Evolutionary conservation across 139 green algal genomes (phyloP).

Genomic region (Trebouxia sp.): DNA sequence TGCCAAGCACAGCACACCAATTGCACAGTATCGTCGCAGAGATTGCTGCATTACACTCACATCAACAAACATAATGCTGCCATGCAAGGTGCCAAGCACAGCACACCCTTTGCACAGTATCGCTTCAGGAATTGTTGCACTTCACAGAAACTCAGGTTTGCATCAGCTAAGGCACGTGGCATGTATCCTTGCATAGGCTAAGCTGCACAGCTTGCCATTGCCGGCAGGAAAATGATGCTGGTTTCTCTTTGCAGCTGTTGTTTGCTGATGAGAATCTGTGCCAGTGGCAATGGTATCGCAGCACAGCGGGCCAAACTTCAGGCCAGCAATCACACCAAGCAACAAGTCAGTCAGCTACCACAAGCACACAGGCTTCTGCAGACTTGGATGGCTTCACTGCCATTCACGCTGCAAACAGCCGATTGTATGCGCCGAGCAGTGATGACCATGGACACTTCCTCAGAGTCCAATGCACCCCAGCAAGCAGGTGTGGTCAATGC

Average conservation of each 20-base stretch:
- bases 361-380: neutral
- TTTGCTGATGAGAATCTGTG: constrained; percentile 56
- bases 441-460: constrained; percentile 65
- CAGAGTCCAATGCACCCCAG: constrained; percentile 66
- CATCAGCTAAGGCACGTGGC: too few species aligned
- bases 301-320: too few species aligned
- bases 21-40: neutral
- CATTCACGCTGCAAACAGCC: constrained; percentile 38
- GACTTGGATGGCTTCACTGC: constrained; percentile 37
- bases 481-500: neutral
- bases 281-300: constrained; percentile 50
- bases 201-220: too few species aligned
- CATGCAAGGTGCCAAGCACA: too few species aligned
- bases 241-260: constrained; percentile 36
- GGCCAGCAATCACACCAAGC: neutral
- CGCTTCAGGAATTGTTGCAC: too few species aligned
- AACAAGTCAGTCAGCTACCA: neutral
- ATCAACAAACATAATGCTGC: too few species aligned
- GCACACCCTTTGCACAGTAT: too few species aligned
- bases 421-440: constrained; percentile 56
- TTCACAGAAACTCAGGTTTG: too few species aligned
- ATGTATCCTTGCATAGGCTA: too few species aligned
- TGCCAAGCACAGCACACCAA: neutral
- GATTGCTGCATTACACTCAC: neutral
- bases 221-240: too few species aligned